These are phyloP conservation scores for Saturnispora halmiae DNA, from an alignment of 805 yeast genomes.

Conservation along the genomic window DNA sequence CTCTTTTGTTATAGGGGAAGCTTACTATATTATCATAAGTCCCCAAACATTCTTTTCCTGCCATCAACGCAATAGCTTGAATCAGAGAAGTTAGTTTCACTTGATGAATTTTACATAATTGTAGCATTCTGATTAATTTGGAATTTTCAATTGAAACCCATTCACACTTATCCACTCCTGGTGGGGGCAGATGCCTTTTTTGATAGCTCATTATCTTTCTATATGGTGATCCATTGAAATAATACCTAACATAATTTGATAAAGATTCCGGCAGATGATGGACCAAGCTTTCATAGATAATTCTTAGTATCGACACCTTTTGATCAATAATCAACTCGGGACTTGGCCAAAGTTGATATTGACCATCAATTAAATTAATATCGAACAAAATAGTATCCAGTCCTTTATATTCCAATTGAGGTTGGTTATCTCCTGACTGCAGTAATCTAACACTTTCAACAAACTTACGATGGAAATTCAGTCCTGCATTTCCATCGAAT, in stretches of 20 bases:
- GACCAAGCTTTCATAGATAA: not conserved
- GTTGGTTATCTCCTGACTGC: not conserved
- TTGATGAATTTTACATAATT: not conserved
- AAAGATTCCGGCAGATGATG: constrained; percentile 10
- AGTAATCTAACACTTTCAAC: not conserved
- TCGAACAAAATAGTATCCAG: constrained; percentile 6
- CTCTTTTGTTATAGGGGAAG: constrained; percentile 20
- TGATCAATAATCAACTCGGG: constrained; percentile 3
- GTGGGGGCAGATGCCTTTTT: not conserved
- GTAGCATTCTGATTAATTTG: not conserved
- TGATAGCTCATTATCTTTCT: not conserved
- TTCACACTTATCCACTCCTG: constrained; percentile 6
- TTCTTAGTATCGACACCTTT: not conserved
- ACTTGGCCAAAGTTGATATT: constrained; percentile 2
- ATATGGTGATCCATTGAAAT: constrained; percentile 4
- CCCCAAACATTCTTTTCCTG: not conserved
- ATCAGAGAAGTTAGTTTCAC: constrained; percentile 7
- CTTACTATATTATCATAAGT: constrained; percentile 11
- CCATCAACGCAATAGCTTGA: not conserved
- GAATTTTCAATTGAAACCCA: constrained; percentile 3
- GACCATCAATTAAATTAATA: not conserved
- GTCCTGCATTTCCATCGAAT: constrained; percentile 29
- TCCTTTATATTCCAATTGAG: not conserved
- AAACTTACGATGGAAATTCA: constrained; percentile 25
- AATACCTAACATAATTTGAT: not conserved